These are phyloP conservation scores for Bipolaris gigantea DNA, from an alignment of 2,329 filamentous ascomycete genomes.

Conservation along the genomic window DNA sequence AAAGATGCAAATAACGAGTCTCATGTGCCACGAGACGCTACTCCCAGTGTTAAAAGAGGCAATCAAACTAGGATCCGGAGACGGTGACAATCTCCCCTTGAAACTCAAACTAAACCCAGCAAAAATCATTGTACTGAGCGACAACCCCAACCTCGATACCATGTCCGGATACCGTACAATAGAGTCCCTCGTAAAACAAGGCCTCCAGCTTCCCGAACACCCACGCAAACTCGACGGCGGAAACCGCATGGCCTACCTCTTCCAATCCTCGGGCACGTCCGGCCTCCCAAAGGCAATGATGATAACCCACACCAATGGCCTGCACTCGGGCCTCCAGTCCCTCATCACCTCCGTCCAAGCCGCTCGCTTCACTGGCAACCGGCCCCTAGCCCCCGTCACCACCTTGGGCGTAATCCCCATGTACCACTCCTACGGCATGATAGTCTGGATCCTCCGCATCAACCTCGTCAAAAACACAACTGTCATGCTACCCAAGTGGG, in stretches of 20 bases:
- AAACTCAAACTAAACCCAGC: slow-evolving; percentile 25
- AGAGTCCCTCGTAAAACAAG: slow-evolving; percentile 28
- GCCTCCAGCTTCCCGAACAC: slow-evolving; percentile 20
- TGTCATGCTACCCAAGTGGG: slow-evolving; percentile 34
- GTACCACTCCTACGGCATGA: slow-evolving; percentile 41
- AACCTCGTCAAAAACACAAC: slow-evolving; percentile 29
- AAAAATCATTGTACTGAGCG: slow-evolving; percentile 35
- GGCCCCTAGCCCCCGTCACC: slow-evolving; percentile 22
- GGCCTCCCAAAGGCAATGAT: slow-evolving; percentile 42
- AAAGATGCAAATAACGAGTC: slow-evolving; percentile 36
- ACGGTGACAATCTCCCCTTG: slow-evolving; percentile 21
- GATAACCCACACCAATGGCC: slow-evolving; percentile 35
- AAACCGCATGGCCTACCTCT: slow-evolving; percentile 33
- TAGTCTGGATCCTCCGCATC: slow-evolving; percentile 35
- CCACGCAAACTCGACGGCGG: slow-evolving; percentile 28
- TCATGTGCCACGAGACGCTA: slow-evolving; percentile 35
- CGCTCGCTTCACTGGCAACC: slow-evolving; percentile 24
- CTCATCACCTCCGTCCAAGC: slow-evolving; percentile 28
- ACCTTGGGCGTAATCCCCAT: slow-evolving; percentile 33
- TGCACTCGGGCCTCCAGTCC: slow-evolving; percentile 31
- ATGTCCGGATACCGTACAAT: slow-evolving; percentile 28
- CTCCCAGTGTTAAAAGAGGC: slow-evolving; percentile 30
- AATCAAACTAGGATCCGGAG: slow-evolving; percentile 31
- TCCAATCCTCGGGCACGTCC: slow-evolving; percentile 36
- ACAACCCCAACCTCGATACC: slow-evolving; percentile 20